phyloP scores from a whole-genome alignment of 352 stramenopile species.

The Phytopythium litorale region DNA sequence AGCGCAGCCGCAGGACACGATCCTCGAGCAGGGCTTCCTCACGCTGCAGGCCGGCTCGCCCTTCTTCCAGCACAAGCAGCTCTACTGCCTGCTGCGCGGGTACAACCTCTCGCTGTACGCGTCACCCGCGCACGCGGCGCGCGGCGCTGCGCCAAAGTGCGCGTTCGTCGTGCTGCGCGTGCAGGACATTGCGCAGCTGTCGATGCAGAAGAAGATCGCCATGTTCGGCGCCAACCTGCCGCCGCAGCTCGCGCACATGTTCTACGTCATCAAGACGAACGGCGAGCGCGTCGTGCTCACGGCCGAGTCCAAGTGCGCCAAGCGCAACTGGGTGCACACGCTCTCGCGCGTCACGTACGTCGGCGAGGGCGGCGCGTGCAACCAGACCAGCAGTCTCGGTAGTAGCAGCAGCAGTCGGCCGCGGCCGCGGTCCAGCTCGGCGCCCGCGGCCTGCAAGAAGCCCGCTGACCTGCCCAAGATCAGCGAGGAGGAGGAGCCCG shows the following conservation, averaged over 20 bases:
- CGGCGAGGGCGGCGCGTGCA: conserved; percentile 25
- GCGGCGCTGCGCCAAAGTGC: conserved; percentile 36
- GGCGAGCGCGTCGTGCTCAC: conserved; percentile 58
- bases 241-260: conserved; percentile 44
- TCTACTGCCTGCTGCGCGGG: conserved; percentile 62
- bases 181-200: conserved; percentile 51
- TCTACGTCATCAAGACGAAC: conserved; percentile 66
- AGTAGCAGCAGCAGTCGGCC: not conserved
- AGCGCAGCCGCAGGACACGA: conserved; percentile 48
- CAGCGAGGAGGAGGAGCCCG: conserved; percentile 9
- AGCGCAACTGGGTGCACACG: conserved; percentile 57
- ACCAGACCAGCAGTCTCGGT: not conserved
- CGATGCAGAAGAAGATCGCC: conserved; percentile 57
- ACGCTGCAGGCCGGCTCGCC: conserved; percentile 40
- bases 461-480: conserved; percentile 3
- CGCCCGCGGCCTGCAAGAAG: not conserved
- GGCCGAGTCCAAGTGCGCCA: conserved; percentile 35
- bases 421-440: conserved; percentile 1
- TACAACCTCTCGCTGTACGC: conserved; percentile 42
- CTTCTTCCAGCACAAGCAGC: conserved; percentile 59
- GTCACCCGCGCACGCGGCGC: conserved; percentile 46
- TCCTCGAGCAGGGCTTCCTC: conserved; percentile 66
- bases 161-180: conserved; percentile 52
- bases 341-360: conserved; percentile 47
- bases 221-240: conserved; percentile 54